Conservation (phyloP, 1,284 basidiomycete species). For the Cutaneotrichosporon sp. region DNA sequence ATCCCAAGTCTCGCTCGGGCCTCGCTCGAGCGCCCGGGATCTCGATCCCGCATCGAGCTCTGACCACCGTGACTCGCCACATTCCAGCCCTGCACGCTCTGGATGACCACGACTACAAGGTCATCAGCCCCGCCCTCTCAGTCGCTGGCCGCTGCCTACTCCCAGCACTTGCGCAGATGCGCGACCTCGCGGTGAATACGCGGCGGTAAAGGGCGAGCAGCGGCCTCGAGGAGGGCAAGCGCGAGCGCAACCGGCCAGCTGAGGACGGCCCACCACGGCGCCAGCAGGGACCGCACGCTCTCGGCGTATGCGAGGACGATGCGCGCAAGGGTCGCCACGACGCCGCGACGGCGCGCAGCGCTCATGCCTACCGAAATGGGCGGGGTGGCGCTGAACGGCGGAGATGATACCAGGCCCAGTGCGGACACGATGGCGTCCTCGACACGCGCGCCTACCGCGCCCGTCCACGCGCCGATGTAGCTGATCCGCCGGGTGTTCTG, state of each 20-base stretch:
- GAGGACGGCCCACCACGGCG: conserved; percentile 8
- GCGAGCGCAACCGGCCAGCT: conserved; percentile 12
- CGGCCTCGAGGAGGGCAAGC: conserved; percentile 1
- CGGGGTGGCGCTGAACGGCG: conserved; percentile 39
- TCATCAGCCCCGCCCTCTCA: too few relatives aligned
- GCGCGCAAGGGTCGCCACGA: not conserved
- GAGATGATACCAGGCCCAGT: conserved; percentile 36
- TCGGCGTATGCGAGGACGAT: conserved; percentile 1
- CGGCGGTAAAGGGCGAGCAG: not conserved
- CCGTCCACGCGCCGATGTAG: conserved; percentile 69
- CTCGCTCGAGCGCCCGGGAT: too few relatives aligned
- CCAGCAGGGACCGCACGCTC: not conserved
- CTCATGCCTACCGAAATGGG: conserved; percentile 44
- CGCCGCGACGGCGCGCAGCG: not conserved
- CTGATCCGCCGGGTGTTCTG: conserved; percentile 63
- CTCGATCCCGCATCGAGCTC: too few relatives aligned
- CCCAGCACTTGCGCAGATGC: not conserved
- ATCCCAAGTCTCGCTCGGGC: too few relatives aligned
- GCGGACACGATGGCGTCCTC: conserved; percentile 70
- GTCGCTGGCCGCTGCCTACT: not conserved
- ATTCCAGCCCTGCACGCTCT: too few relatives aligned
- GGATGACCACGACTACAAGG: too few relatives aligned
- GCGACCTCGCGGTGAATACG: not conserved
- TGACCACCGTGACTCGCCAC: too few relatives aligned
- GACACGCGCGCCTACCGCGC: conserved; percentile 63